Evolutionary conservation across 2,329 filamentous ascomycete species (phyloP).

Genomic region (Juglanconis oblonga): DNA sequence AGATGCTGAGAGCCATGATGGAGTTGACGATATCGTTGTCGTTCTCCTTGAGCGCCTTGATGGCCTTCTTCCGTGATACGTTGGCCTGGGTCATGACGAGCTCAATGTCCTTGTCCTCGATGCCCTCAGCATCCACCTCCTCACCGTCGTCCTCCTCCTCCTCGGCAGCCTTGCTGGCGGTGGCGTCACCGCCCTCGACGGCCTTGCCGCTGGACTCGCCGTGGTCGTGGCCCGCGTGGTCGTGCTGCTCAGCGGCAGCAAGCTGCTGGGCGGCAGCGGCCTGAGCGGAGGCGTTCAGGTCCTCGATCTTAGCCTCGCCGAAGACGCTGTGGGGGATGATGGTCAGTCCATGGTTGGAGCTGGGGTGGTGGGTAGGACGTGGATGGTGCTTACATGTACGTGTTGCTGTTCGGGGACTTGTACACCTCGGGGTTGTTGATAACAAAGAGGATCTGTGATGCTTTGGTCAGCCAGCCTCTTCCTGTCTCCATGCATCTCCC

Average conservation of each 20-base stretch:
- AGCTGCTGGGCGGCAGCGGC: constrained; percentile 94
- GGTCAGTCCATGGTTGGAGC: constrained; percentile 16
- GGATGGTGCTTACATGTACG: constrained; percentile 80
- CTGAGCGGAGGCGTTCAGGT: constrained; percentile 97
- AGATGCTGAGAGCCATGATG: constrained; percentile 97
- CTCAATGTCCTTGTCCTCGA: constrained; percentile 99
- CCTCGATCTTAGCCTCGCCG: constrained; percentile 99
- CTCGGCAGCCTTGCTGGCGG: constrained; percentile 63
- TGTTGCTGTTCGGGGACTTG: constrained; percentile 99
- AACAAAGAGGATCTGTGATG: constrained; percentile 90
- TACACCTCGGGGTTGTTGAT: constrained; percentile 99
- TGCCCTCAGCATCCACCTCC: constrained; percentile 89
- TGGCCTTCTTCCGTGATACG: constrained; percentile 95
- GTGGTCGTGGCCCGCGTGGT: constrained; percentile 68
- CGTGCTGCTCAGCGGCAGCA: constrained; percentile 65
- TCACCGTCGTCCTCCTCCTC: constrained; percentile 90
- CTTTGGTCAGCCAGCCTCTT: constrained; percentile 1
- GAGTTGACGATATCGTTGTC: constrained; percentile 99
- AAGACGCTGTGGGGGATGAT: constrained; percentile 69
- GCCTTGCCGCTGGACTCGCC: constrained; percentile 62
- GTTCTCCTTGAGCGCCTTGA: constrained; percentile 98
- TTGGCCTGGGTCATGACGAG: constrained; percentile 97
- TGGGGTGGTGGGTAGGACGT: neutral
- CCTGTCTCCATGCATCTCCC: neutral
- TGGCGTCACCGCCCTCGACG: constrained; percentile 57